Base-by-base conservation (phyloP, 1,284 basidiomycete genomes). In the Fistulinella cinereoalba region DNA sequence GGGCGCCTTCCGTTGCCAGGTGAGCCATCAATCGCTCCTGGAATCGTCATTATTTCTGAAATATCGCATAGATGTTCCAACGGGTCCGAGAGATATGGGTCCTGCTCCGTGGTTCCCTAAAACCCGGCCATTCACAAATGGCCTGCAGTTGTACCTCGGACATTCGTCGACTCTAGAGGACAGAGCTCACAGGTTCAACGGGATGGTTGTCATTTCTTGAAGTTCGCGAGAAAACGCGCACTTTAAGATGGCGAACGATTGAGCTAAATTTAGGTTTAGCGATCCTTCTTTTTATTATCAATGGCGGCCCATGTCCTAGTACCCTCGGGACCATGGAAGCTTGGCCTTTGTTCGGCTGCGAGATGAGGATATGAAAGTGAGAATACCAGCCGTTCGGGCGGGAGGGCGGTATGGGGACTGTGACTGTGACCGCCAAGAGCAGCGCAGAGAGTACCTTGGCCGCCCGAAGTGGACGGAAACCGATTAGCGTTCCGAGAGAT, bases 51-150 rank as follows among this genome's bases (percentile, higher is more conserved):
- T 3, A 50, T 32, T 42, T 53, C 50, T 29, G 43, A 43, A 3
- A 48, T 45, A 37, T 54, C 53, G 32, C 18, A 46, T 1, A 43
- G 29, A 13, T 44, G 46, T 25, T 43, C 37, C 16, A 28, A 37
- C 9, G 37, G 5, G 43, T 47, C 41, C 21, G 18, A 31, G 15
- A 33, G 23, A 16, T 24, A 29, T 32, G 22, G 27, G 16, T 9
- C 31, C 9, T 31, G 34, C 10, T 21, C 21, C 33, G 16, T n/a
- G 24, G 24, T 8, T 18, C 16, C 31, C 33, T 19, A 43, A 23
- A 18, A 13, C 6, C 22, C 36, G 36, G 43, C 7, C 3, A 24
- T 37, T n/a, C n/a, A n/a, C n/a, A n/a, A n/a, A n/a, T n/a, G n/a
- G n/a, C n/a, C n/a, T n/a, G n/a, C n/a, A n/a, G n/a, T n/a, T n/a